These are phyloP conservation scores for Zangia roseola DNA, from an alignment of 768 basidiomycete genomes.

Conservation along the genomic window DNA sequence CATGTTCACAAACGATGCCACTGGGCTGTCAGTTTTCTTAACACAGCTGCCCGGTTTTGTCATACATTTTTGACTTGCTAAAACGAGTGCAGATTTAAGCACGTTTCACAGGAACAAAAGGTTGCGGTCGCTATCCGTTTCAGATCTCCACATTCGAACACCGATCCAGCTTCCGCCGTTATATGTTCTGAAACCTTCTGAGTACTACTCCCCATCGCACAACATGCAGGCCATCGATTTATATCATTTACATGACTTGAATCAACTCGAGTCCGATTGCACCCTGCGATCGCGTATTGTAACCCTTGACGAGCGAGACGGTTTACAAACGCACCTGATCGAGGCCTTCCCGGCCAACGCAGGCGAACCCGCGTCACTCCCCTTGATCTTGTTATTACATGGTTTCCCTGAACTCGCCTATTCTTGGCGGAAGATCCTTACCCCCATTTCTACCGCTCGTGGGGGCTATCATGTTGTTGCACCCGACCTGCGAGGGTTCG, in stretches of 20 bases:
- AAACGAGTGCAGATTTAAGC: neutral
- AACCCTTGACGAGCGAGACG: slow-evolving; percentile 46
- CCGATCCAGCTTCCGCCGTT: too few relatives aligned
- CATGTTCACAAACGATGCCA: slow-evolving; percentile 7
- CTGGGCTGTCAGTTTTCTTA: neutral
- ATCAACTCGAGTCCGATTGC: slow-evolving; percentile 31
- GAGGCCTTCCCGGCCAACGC: slow-evolving; percentile 39
- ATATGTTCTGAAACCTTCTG: too few relatives aligned
- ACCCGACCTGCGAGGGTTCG: slow-evolving; percentile 59
- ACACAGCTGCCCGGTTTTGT: neutral
- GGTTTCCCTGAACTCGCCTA: slow-evolving; percentile 68
- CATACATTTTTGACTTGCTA: slow-evolving; percentile 4
- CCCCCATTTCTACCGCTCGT: slow-evolving; percentile 41
- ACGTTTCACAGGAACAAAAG: neutral
- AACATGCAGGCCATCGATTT: slow-evolving; percentile 13
- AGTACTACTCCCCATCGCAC: too few relatives aligned
- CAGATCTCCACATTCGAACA: neutral
- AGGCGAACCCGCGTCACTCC: slow-evolving; percentile 28
- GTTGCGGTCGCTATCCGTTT: neutral
- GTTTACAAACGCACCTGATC: slow-evolving; percentile 42
- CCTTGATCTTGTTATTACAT: slow-evolving; percentile 57
- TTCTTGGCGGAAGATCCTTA: slow-evolving; percentile 61
- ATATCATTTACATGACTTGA: slow-evolving; percentile 3
- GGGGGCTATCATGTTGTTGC: slow-evolving; percentile 60
- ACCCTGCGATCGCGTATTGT: slow-evolving; percentile 37